Base-by-base conservation (phyloP, 2,329 filamentous ascomycete species). In the Fusarium equiseti region DNA sequence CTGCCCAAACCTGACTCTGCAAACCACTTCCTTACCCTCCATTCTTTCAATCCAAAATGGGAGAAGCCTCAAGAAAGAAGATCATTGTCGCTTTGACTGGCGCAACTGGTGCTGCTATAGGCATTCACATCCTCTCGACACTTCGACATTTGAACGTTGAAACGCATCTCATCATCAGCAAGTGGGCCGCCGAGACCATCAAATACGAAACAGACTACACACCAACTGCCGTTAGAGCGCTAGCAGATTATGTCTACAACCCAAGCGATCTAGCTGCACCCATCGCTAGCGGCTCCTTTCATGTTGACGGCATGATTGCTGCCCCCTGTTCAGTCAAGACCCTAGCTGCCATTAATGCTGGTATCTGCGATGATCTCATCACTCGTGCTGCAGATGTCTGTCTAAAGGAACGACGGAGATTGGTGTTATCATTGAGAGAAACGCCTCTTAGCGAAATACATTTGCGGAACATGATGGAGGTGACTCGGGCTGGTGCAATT, bases 81-180 rank as follows among this genome's bases (percentile, higher is more conserved):
- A 84, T 86, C 52, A 78, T 86, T 3, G 79, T 86, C 9, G 85
- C 79, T 22, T 82, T 87, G 45, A 86, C 85, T 3, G 85, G 84
- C 5, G 84, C 85, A 1, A 86, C 85, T 0, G 84, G 85, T 5
- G 78, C 84, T 3, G 72, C 79, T 4, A 76, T 82, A 9, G 84
- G 79, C 2, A 83, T 86, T 59, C 80, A 79, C 18, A 70, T 81
- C 0, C 81, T 86, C 6, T 74, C 78, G 10, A 75, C 77, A 5
- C 79, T 87, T 0, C 81, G 81, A 2, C 66, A 71, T 0, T 78
- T 85, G 13, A 76, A 81, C n/a, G 72, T 85, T 18, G 84, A 86
- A 73, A 85, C 83, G 0, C 82, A 85, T 61, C 78, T 84, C 4
- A 77, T 86, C 11, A 80, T 87, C 48, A 81, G 78, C 66, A 84